Base-by-base conservation (phyloP, 2,329 filamentous ascomycete species). In the Ascochyta viciae-villosae region DNA sequence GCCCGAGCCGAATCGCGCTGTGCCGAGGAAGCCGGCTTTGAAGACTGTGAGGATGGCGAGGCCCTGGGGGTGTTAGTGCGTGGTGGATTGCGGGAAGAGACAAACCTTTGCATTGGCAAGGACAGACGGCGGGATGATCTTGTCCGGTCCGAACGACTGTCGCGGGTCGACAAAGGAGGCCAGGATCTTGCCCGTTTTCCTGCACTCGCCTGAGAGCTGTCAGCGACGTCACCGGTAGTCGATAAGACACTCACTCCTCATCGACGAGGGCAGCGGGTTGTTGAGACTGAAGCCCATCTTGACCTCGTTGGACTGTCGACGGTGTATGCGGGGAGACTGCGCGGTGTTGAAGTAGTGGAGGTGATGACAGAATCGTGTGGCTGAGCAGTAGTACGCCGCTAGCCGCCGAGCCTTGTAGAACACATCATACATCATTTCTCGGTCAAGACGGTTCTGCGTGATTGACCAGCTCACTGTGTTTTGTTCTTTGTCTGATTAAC, bases 111-210 rank as follows among this genome's bases (percentile, higher is more conserved):
- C 95, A 76, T 91, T 91, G 63, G 90, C 89, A 68, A 99, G 87
- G 67, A 99, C 85, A 48, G 89, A 85, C 7, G 94, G 93, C 45
- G 95, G 95, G 68, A 99, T 99, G 74, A 99, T 88, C 78, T 98
- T 98, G 78, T 98, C 95, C 52, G 95, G 94, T 6, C 94, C 92
- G 76, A 98, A 96, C 19, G 94, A 81, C 81, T 98, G 94, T 73
- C 88, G 86, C 19, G 95, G 95, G 74, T 98, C 95, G 74, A 98
- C 86, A 76, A 99, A 99, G 12, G 93, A 96, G 41, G 90, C 86
- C 66, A 99, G 85, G 71, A 98, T 98, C 83, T 96, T 96, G 74
- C 90, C 90, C 74, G 92, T 95, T 80, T 99, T 99, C 78, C 90
- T 95, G 81, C 95, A 98, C 81, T 99, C 95, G 81, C 92, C 94